Base-by-base conservation (phyloP, 208 protist genomes). In the Kentomonas sorsogonicus region DNA sequence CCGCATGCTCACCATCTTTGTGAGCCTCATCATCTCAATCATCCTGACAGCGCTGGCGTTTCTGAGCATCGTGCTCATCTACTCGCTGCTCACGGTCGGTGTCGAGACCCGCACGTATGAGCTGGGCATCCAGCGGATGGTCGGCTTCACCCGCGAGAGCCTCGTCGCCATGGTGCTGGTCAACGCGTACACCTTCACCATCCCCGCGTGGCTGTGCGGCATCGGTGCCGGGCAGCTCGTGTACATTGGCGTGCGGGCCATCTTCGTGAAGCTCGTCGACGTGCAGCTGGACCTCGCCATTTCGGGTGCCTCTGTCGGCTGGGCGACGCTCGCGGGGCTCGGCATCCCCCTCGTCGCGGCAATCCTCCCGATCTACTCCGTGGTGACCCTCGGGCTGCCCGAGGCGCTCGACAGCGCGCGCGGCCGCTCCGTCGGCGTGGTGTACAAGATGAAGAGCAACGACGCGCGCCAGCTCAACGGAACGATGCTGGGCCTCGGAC, bases 101-200 rank as follows among this genome's bases (percentile, higher is more conserved):
- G 66, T 98, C 5, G 93, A 98, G 29, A 93, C 79, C 20, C 70
- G 89, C 41, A 89, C 83, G 6, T 98, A 97, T 77, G 93, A 98
- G 48, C 63, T 97, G 13, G 95, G 89, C 47, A 83, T 98, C 18
- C 67, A 95, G 38, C 77, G 96, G 51, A 98, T 97, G 86, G 62
- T 98, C 23, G 88, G 88, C 40, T 89, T 94, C 62, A 61, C 62
- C 0, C 60, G 70, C 34, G 23, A 22, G 7, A 61, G 77, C 51
- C 33, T 94, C 1, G 63, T 75, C 13, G 11, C 72, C 15, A 64
- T 90, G 41, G 70, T 94, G 4, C 47, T 92, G 20, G 64, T 76
- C 1, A 77, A 92, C 53, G 77, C 74, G 0, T 77, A 83, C 51
- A 20, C 74, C 33, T 95, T 89, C 67, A 54, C 89, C 6, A 43